These are phyloP conservation scores for Fusarium redolens DNA, from an alignment of 2,329 filamentous ascomycete species.

Conservation along the genomic window DNA sequence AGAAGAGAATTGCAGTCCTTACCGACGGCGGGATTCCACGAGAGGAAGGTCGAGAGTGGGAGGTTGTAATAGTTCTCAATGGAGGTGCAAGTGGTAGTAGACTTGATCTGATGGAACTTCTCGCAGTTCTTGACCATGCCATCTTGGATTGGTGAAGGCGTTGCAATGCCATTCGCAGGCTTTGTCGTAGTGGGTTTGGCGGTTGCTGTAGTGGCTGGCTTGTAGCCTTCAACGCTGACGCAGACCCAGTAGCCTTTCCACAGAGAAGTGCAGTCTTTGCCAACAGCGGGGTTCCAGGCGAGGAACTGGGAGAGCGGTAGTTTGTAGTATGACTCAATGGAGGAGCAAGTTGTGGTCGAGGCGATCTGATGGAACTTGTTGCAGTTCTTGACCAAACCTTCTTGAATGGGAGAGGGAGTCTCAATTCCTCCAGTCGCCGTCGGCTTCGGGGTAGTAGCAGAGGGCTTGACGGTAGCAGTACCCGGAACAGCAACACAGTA, in stretches of 20 bases:
- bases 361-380: conserved; percentile 29
- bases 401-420: conserved; percentile 4
- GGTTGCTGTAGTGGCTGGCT: not conserved
- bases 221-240: not conserved
- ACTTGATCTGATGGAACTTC: not conserved
- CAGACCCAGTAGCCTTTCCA: not conserved
- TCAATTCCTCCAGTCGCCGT: not conserved
- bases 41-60: not conserved
- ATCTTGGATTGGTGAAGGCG: not conserved
- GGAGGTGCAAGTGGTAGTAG: not conserved
- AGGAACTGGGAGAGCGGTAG: not conserved
- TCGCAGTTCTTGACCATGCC: not conserved
- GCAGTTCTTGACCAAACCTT: not conserved
- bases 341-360: conserved; percentile 38
- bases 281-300: not conserved
- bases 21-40: not conserved
- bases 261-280: not conserved
- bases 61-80: too few species aligned
- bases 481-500: not conserved
- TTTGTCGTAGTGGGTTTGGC: not conserved
- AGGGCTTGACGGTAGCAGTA: rapidly evolving
- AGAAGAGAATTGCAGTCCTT: not conserved
- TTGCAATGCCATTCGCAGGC: not conserved
- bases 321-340: conserved; percentile 36
- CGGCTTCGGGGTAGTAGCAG: rapidly evolving